Evolutionary conservation across 352 stramenopile genomes (phyloP), one percentile per base, ranked within the genome.

Genomic region (Blastocystis sp.): DNA sequence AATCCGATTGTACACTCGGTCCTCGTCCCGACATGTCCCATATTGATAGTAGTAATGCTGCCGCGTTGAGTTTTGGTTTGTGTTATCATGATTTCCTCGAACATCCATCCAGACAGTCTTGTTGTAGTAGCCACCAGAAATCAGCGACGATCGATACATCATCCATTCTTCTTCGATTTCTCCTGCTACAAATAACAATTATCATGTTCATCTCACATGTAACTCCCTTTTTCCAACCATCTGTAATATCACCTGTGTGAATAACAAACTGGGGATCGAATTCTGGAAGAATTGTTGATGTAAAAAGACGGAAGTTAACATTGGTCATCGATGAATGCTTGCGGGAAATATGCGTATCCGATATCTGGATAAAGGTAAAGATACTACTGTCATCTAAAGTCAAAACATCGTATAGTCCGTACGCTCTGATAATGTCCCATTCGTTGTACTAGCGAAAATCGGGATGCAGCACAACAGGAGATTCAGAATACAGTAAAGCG

Each of bases 101-200:
- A 80, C 52, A 63, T 80, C 69, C 39, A 80, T 43, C 69, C 69
- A 80, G 5, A 80, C 39, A n/a, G 69, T 46, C 21, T 43, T 80
- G 27, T 80, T 80, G 69, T 58, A 80, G 46, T 80, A 80, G n/a
- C 69, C 69, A n/a, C 43, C 7, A 0, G 49, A 29, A 6, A 63
- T 27, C 19, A 80, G 51, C 4, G 69, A 39, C 1, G 42, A 59
- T 80, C 46, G 49, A 54, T 80, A 80, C 43, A 80, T 80, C 11
- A 39, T 49, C 69, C 69, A 80, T n/a, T 80, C 69, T n/a, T 80
- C 69, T 27, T 58, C 49, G n/a, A 80, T 63, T n/a, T 80, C 69
- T 27, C 69, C 69, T 42, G 39, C 69, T 80, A 61, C 37, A 63
- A 46, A 39, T 58, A 5, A 80, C 37, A 27, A 80, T 14, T 29